phyloP scores from a whole-genome alignment of 140 eudicot genomes.

The Bidens hawaiensis region DNA sequence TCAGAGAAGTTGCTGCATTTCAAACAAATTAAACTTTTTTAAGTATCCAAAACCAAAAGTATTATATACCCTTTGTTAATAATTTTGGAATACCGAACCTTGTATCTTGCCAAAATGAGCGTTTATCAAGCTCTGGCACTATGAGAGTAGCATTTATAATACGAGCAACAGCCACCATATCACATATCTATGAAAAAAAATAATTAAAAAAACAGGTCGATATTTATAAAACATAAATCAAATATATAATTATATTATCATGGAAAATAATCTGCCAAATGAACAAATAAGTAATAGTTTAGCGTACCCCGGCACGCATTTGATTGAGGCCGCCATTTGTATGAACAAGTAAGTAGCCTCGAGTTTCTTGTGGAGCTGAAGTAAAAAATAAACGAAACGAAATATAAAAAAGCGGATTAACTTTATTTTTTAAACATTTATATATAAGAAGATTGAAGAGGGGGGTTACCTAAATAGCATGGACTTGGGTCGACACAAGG shows the following conservation, averaged over 20 bases:
- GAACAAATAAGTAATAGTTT: not conserved
- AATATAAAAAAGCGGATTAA: not conserved
- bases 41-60: constrained; percentile 7
- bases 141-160: constrained; percentile 95
- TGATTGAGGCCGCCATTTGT: constrained; percentile 99
- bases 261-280: not conserved
- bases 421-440: not conserved
- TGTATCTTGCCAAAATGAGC: constrained; percentile 95
- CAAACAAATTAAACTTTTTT: not conserved
- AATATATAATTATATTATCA: not conserved
- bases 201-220: not conserved
- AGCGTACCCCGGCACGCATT: constrained; percentile 94
- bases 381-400: constrained; percentile 1
- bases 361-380: constrained; percentile 69
- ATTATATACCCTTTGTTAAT: not conserved
- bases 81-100: constrained; percentile 39
- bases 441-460: not conserved
- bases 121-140: constrained; percentile 95
- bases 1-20: constrained; percentile 93
- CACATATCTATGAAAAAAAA: constrained; percentile 66
- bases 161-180: constrained; percentile 99
- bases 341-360: constrained; percentile 92
- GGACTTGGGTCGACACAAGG: constrained; percentile 74
- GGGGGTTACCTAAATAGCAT: constrained; percentile 49
- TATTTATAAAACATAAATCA: not conserved